Conservation (phyloP, 768 basidiomycete genomes). For the Agrocybe praecox region DNA sequence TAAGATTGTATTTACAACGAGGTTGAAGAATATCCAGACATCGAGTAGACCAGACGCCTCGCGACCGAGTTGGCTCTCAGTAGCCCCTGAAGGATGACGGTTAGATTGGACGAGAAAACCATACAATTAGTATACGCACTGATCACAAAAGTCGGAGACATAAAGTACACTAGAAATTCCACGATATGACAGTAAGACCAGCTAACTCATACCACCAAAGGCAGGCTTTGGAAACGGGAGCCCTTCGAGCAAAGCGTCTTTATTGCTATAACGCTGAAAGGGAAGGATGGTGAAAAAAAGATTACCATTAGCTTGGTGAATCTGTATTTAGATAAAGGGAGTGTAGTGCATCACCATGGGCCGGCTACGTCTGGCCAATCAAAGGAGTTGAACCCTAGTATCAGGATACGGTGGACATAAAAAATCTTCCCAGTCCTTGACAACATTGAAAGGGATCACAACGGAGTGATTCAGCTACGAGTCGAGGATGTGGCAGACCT, state of each 20-base stretch:
- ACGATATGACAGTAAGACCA: neutral
- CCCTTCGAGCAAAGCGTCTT: neutral
- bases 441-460: neutral
- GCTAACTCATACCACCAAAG: neutral
- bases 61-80: neutral
- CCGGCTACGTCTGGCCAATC: neutral
- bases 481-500: neutral
- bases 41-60: conserved; percentile 30
- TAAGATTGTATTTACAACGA: conserved; percentile 46
- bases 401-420: neutral
- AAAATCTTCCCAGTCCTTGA: neutral
- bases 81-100: neutral
- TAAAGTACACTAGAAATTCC: neutral
- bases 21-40: conserved; percentile 46
- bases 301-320: neutral
- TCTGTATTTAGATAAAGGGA: neutral
- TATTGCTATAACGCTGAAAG: neutral
- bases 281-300: neutral
- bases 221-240: neutral
- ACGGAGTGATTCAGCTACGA: neutral
- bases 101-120: neutral
- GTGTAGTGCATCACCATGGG: neutral
- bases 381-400: neutral
- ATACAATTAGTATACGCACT: neutral
- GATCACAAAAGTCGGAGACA: neutral